Percentiles rank a stretch among this genome's conserved stretches.
These are phyloP conservation scores for Dictyophora rubrovolvata DNA, from an alignment of 768 basidiomycete genomes.

Conservation along the genomic window DNA sequence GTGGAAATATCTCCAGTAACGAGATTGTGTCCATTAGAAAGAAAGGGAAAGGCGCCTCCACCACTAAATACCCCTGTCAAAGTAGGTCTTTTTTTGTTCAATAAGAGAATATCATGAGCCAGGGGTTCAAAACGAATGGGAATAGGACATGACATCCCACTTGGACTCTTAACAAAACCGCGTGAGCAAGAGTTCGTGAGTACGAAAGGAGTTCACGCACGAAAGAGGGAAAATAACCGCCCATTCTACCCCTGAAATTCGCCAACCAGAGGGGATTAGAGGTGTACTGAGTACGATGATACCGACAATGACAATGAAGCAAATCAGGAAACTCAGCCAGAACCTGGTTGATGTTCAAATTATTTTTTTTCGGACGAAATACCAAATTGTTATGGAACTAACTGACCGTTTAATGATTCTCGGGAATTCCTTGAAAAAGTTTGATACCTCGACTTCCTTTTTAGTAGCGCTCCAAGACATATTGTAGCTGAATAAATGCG, in stretches of 20 bases:
- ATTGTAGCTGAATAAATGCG: constrained; percentile 25
- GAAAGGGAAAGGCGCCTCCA: neutral
- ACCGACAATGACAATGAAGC: constrained; percentile 15
- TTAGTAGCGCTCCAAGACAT: constrained; percentile 26
- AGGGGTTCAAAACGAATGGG: constrained; percentile 23
- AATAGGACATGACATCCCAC: constrained; percentile 14
- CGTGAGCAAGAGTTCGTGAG: neutral
- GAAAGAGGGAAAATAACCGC: constrained; percentile 21
- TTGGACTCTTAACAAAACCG: constrained; percentile 20
- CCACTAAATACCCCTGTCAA: no score
- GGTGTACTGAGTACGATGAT: constrained; percentile 18
- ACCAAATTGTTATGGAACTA: neutral
- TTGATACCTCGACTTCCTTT: constrained; percentile 24
- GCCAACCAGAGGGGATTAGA: constrained; percentile 20
- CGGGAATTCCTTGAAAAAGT: constrained; percentile 27
- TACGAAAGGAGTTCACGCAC: constrained; percentile 10
- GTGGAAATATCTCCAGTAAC: no score
- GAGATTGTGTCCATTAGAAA: neutral
- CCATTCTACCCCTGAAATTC: constrained; percentile 13
- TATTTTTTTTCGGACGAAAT: neutral
- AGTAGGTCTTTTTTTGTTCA: neutral
- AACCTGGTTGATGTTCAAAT: constrained; percentile 13
- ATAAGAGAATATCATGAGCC: constrained; percentile 15
- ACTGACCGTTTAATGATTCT: constrained; percentile 18
- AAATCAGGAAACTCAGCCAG: constrained; percentile 19